Evolutionary conservation across 1,284 basidiomycete species (phyloP), one percentile per base, ranked within the genome.

Genomic region (Baeospora myosura): DNA sequence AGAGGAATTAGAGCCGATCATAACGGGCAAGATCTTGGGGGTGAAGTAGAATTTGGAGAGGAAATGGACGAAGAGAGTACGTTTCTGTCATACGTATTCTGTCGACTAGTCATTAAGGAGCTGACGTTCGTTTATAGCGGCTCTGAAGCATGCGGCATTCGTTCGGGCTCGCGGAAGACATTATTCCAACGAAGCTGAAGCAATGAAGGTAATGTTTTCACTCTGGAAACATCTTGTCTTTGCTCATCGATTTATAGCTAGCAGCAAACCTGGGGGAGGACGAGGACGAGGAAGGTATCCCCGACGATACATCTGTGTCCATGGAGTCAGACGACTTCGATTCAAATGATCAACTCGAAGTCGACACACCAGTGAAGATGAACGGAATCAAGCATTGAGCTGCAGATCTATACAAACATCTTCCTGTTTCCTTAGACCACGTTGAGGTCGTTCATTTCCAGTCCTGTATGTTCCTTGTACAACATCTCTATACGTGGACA

Each of bases 171-270:
- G 89, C 26, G 86, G 84, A 42, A 70, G 81, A 44, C 90, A 94
- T 61, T 94, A 94, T 56, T 89, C 88, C 2, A 91, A 92, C 43
- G 90, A 94, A 61, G 90, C 88, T 1, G 87, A 91, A 56, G 90
- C 88, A 24, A 90, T 94, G 87, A 89, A 88, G 78, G 85, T 83
- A 55, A 38, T 29, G 36, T 14, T 50, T 38, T 48, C 25, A 6
- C 40, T 40, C 38, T 14, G 30, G 25, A 23, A 8, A 28, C 22
- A 17, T 21, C 14, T 24, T 16, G 16, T 24, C 25, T 17, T 28
- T 26, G 42, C 21, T 40, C 11, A 35, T 42, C 20, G 28, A 45
- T 34, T 17, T 46, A n/a, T 57, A 88, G 84, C 74, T 71, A 49
- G 83, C 86, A 22, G 71, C 73, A 47, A 60, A 71, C 52, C 61